Conservation (phyloP, 768 basidiomycete species). For the Pilatotrama ljubarskyi region DNA sequence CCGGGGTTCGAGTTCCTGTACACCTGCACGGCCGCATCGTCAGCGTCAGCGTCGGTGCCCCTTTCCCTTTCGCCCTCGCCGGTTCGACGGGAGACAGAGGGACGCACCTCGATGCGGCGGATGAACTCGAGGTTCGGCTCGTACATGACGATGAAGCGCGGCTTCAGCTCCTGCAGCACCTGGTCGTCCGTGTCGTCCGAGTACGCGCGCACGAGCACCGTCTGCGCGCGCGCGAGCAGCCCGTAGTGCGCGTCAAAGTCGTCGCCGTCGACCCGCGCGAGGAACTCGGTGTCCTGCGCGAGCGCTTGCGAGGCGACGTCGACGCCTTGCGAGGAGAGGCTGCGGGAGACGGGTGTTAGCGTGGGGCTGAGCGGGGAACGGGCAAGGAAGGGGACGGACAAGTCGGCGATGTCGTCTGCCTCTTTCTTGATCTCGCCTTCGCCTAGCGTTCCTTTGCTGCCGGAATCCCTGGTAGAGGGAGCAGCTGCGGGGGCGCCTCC, state of each 20-base stretch:
- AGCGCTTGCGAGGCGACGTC: constrained; percentile 8
- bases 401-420: constrained; percentile 53
- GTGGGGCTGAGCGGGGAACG: not conserved
- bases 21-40: constrained; percentile 49
- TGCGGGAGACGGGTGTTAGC: constrained; percentile 13
- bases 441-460: constrained; percentile 15
- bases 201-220: constrained; percentile 84
- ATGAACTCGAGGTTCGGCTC: constrained; percentile 95
- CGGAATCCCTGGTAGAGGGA: not conserved
- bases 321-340: constrained; percentile 28
- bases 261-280: constrained; percentile 42
- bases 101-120: constrained; percentile 80
- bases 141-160: constrained; percentile 92
- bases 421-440: constrained; percentile 37
- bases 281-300: constrained; percentile 19
- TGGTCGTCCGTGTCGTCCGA: constrained; percentile 92
- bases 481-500: constrained; percentile 57
- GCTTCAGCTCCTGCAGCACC: constrained; percentile 81
- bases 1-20: constrained; percentile 86
- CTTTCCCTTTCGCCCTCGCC: no score
- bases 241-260: constrained; percentile 84
- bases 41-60: no score
- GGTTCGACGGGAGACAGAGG: not conserved
- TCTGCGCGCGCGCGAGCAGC: constrained; percentile 72
- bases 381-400: constrained; percentile 46